Base-by-base conservation (phyloP, 768 basidiomycete species). In the Boletus rubropictus region DNA sequence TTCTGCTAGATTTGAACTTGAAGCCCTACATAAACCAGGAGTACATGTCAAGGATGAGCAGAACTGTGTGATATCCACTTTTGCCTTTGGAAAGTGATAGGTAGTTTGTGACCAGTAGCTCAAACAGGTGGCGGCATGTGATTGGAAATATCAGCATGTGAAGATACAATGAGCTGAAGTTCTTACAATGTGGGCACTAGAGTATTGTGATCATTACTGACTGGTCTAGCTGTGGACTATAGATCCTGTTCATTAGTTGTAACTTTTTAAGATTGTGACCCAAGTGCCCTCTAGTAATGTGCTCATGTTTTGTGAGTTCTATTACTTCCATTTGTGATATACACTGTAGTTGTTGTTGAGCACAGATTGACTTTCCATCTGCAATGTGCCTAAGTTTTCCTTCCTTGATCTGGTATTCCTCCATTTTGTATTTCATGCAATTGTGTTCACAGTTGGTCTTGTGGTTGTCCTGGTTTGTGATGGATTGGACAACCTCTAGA, bases 81-180 rank as follows among this genome's bases (percentile, higher is more conserved):
- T 59, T 67, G 0, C 68, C 71, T 8, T 31, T 54, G 0, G 66
- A 68, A 47, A 72, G 46, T 0, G 62, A 62, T 10, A 74, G 54
- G 31, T 68, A 67, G 54, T 74, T 65, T 0, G 50, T 59, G 0
- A 60, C 48, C 5, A 64, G 14, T 12, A 67, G 53, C 44, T 68
- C 43, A 32, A 63, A 72, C 4, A 70, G 72, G 40, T 68, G 68
- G 0, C 57, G 46, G 0, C 64, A 29, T 6, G 62, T 69, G 33
- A 73, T 68, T 0, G 68, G 73, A 28, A 71, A 53, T 11, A 72
- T 54, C 0, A 74, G 62, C 9, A 59, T 4, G 42, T 59, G 48
- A 1, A 59, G 37, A 39, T 63, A 50, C 1, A 44, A 18, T 10
- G 48, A 18, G 4, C 66, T 45, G 31, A 63, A 55, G 33, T 53